These are phyloP conservation scores for Pseudogymnoascus sp. DNA, from an alignment of 2,329 filamentous ascomycete species.

Conservation along the genomic window DNA sequence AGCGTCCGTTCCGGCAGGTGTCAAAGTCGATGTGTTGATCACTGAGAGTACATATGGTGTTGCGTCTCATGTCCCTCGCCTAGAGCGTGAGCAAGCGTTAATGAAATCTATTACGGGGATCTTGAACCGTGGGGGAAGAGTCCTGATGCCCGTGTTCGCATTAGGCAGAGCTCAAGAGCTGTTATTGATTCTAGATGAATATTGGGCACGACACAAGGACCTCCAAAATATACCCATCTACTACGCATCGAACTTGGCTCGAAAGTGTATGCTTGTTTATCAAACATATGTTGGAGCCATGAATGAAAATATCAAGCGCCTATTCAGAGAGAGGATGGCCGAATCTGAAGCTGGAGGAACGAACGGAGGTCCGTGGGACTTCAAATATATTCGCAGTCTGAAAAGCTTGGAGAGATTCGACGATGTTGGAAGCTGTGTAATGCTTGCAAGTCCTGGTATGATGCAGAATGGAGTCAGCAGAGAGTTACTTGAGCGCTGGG, in stretches of 20 bases:
- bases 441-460: slow-evolving; percentile 98
- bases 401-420: slow-evolving; percentile 94
- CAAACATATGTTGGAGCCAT: slow-evolving; percentile 97
- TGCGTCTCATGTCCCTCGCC: slow-evolving; percentile 80
- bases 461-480: slow-evolving; percentile 91
- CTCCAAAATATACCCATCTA: slow-evolving; percentile 91
- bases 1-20: slow-evolving; percentile 75
- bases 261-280: slow-evolving; percentile 98
- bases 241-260: slow-evolving; percentile 88
- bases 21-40: slow-evolving; percentile 93
- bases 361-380: slow-evolving; percentile 91
- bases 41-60: slow-evolving; percentile 97
- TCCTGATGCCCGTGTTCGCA: slow-evolving; percentile 91
- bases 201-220: slow-evolving; percentile 84
- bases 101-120: slow-evolving; percentile 94
- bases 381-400: slow-evolving; percentile 84
- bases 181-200: slow-evolving; percentile 90
- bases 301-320: slow-evolving; percentile 97
- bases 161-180: slow-evolving; percentile 90
- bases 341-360: slow-evolving; percentile 70
- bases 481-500: slow-evolving; percentile 90
- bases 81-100: slow-evolving; percentile 84
- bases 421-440: slow-evolving; percentile 89
- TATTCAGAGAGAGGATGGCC: slow-evolving; percentile 89
- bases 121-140: slow-evolving; percentile 82